A percentile compares a stretch with the other conserved stretches of the same genome.
Evolutionary conservation across 1,139 yeast genomes (phyloP).

Genomic region (Pichia sp.): DNA sequence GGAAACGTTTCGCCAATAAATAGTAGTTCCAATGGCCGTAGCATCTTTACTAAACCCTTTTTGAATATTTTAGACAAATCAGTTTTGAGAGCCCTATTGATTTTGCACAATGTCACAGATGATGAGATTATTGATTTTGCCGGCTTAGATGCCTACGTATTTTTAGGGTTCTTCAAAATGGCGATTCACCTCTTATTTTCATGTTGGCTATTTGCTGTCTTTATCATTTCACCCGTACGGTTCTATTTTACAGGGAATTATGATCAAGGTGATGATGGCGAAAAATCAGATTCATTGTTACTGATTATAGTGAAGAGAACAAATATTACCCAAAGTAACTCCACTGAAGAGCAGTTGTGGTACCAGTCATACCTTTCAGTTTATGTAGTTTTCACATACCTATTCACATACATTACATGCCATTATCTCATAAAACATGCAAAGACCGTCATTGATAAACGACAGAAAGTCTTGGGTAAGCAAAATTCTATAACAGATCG

Average conservation of each 20-base stretch:
- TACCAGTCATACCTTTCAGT: constrained; percentile 52
- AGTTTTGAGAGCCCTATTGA: constrained; percentile 74
- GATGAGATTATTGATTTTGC: constrained; percentile 78
- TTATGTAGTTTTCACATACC: constrained; percentile 79
- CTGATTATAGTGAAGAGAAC: neutral
- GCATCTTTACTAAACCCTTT: constrained; percentile 7
- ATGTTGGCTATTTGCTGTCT: constrained; percentile 50
- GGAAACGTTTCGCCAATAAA: neutral
- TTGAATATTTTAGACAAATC: constrained; percentile 34
- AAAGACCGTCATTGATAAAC: constrained; percentile 57
- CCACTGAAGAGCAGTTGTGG: no score
- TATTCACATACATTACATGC: constrained; percentile 67
- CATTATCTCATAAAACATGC: constrained; percentile 62
- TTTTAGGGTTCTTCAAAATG: constrained; percentile 69
- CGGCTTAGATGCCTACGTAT: constrained; percentile 89
- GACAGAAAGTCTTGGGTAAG: constrained; percentile 79
- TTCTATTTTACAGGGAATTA: constrained; percentile 59
- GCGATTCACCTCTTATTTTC: constrained; percentile 48
- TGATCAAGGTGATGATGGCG: constrained; percentile 34
- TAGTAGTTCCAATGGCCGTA: neutral
- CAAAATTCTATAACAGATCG: constrained; percentile 91
- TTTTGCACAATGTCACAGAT: constrained; percentile 58
- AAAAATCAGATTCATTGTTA: neutral
- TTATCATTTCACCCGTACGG: constrained; percentile 60
- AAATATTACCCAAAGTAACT: neutral